phyloP scores from a whole-genome alignment of 78 protist species.

The Speleostelium caveatum region DNA sequence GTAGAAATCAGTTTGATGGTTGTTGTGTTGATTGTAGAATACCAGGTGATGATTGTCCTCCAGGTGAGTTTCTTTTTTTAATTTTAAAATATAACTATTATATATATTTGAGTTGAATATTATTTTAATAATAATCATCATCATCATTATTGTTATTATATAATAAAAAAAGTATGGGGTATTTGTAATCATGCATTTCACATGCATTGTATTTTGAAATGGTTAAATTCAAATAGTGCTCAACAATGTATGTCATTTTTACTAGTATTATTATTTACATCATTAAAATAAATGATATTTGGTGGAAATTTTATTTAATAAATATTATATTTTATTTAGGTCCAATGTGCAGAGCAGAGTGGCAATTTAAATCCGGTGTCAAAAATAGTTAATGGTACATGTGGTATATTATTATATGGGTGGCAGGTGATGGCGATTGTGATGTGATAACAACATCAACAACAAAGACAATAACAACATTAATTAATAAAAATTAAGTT shows the following conservation, averaged over 20 bases:
- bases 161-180: slow-evolving; percentile 92
- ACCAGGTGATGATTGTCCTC: slow-evolving; percentile 97
- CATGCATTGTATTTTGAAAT: slow-evolving; percentile 93
- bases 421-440: too few species aligned
- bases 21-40: slow-evolving; percentile 89
- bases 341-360: slow-evolving; percentile 74
- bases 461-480: too few species aligned
- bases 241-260: slow-evolving; percentile 40
- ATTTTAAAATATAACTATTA: not conserved
- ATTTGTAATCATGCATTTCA: slow-evolving; percentile 93
- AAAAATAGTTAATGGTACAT: not conserved
- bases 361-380: slow-evolving; percentile 66
- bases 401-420: not conserved
- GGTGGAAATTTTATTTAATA: not conserved
- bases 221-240: slow-evolving; percentile 80
- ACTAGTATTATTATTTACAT: not conserved
- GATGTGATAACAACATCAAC: too few species aligned
- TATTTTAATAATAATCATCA: too few species aligned
- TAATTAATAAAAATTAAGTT: too few species aligned
- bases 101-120: not conserved
- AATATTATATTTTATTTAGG: not conserved
- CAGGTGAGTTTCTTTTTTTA: slow-evolving; percentile 76
- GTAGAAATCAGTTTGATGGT: slow-evolving; percentile 89
- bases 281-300: not conserved
- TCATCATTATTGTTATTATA: too few species aligned